A percentile compares a stretch with the other conserved stretches of the same genome.
These are phyloP conservation scores for Mycena albidolilacea DNA, from an alignment of 768 basidiomycete species.

Conservation along the genomic window DNA sequence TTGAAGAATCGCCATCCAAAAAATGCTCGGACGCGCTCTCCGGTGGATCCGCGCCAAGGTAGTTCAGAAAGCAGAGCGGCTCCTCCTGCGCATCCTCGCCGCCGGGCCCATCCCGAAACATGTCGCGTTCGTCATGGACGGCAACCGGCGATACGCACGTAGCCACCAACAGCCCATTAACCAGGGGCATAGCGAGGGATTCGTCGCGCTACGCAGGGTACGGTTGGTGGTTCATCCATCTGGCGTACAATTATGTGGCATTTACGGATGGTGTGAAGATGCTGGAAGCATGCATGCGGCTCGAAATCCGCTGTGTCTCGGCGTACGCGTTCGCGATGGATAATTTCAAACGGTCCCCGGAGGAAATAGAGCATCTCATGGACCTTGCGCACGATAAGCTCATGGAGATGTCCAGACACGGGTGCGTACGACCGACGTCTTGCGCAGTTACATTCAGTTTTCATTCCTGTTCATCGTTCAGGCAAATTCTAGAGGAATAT, in stretches of 20 bases:
- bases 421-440: slow-evolving; percentile 64
- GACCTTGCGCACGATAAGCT: slow-evolving; percentile 84
- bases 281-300: slow-evolving; percentile 85
- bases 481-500: slow-evolving; percentile 84
- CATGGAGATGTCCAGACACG: slow-evolving; percentile 82
- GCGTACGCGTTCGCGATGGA: slow-evolving; percentile 99
- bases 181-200: slow-evolving; percentile 91
- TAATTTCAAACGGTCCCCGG: slow-evolving; percentile 90
- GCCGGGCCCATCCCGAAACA: slow-evolving; percentile 91
- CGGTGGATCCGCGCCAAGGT: slow-evolving; percentile 49
- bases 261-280: slow-evolving; percentile 62
- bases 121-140: slow-evolving; percentile 98
- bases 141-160: slow-evolving; percentile 93
- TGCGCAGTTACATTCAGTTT: neutral
- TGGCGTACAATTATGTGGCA: slow-evolving; percentile 2
- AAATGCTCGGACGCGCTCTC: slow-evolving; percentile 35
- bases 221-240: slow-evolving; percentile 45
- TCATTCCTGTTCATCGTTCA: slow-evolving; percentile 46
- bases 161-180: slow-evolving; percentile 72
- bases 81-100: slow-evolving; percentile 77
- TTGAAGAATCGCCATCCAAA: slow-evolving; percentile 34
- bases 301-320: slow-evolving; percentile 88
- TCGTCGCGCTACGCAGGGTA: slow-evolving; percentile 83
- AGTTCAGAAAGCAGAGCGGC: slow-evolving; percentile 53
- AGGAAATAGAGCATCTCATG: slow-evolving; percentile 93